Evolutionary conservation across 345 rosid genomes (phyloP).

Genomic region (Corymbia maculata): DNA sequence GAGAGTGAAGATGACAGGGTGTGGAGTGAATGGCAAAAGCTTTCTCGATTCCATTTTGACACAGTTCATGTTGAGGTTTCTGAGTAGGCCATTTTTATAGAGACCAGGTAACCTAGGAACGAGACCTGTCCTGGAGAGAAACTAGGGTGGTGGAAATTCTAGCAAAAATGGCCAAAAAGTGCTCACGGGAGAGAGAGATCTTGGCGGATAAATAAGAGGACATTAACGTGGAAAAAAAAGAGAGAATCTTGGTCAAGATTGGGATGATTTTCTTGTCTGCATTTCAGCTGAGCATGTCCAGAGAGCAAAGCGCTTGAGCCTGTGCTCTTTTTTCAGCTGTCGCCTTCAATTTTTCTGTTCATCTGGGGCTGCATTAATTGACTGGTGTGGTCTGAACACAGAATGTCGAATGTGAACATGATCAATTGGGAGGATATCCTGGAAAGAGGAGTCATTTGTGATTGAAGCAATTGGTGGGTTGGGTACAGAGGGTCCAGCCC

Average conservation of each 20-base stretch:
- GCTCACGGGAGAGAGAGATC: not conserved
- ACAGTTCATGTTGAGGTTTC: not conserved
- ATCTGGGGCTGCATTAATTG: not conserved
- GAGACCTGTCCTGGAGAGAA: not conserved
- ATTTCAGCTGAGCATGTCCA: not conserved
- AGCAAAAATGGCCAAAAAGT: not conserved
- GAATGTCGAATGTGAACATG: not conserved
- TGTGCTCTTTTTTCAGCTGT: not conserved
- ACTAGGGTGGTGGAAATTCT: not conserved
- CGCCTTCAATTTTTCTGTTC: not conserved
- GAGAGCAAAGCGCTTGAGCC: not conserved
- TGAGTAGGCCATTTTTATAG: not conserved
- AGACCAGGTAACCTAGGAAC: not conserved
- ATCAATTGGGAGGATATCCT: not conserved
- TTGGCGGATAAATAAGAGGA: not conserved
- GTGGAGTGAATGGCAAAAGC: not conserved
- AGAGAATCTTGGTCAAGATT: not conserved
- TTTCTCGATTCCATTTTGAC: not conserved
- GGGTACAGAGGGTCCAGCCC: not conserved
- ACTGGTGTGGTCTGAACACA: not conserved
- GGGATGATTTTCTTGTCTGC: accelerated
- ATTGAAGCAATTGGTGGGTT: not conserved
- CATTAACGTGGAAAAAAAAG: not conserved
- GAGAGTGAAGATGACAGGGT: not conserved
- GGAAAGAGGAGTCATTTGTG: not conserved